Evolutionary conservation across 2,329 filamentous ascomycete species (phyloP).

Genomic region (Ophiostoma fasciatum): DNA sequence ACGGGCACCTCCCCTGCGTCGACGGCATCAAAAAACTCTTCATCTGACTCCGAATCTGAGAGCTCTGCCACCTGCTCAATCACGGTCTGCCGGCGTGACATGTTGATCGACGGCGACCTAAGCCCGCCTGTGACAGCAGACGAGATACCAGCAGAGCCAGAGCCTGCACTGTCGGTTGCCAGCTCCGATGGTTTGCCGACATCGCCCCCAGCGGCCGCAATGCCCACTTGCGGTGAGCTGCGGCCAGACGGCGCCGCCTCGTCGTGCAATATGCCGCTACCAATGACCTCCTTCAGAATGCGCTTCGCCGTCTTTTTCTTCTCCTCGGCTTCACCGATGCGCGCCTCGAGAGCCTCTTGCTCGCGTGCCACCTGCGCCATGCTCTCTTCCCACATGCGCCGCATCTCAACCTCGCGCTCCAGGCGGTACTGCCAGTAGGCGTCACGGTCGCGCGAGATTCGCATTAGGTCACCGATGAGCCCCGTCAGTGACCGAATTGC

Average conservation of each 20-base stretch:
- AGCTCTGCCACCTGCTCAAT: conserved; percentile 54
- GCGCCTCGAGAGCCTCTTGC: conserved; percentile 79
- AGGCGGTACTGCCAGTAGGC: conserved; percentile 94
- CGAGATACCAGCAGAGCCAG: no score
- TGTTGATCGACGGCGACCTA: conserved; percentile 12
- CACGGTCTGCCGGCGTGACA: conserved; percentile 45
- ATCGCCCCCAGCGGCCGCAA: not conserved
- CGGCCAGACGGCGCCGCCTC: conserved; percentile 16
- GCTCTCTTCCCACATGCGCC: conserved; percentile 96
- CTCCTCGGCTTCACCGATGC: conserved; percentile 76
- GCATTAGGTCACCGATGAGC: conserved; percentile 71
- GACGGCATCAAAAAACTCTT: conserved; percentile 94
- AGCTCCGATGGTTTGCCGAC: no score
- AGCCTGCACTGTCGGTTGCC: no score
- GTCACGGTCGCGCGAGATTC: conserved; percentile 87
- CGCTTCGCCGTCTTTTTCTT: conserved; percentile 84
- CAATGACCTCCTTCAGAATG: conserved; percentile 73
- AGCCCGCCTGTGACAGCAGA: no score
- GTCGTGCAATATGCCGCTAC: conserved; percentile 28
- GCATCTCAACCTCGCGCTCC: conserved; percentile 79
- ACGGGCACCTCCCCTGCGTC: conserved; percentile 85
- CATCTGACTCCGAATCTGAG: conserved; percentile 69
- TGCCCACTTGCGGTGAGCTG: conserved; percentile 4
- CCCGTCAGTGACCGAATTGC: conserved; percentile 78
- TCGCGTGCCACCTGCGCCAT: conserved; percentile 95